Base-by-base conservation (phyloP, 1,284 basidiomycete genomes). In the Ganoderma leucocontextum region DNA sequence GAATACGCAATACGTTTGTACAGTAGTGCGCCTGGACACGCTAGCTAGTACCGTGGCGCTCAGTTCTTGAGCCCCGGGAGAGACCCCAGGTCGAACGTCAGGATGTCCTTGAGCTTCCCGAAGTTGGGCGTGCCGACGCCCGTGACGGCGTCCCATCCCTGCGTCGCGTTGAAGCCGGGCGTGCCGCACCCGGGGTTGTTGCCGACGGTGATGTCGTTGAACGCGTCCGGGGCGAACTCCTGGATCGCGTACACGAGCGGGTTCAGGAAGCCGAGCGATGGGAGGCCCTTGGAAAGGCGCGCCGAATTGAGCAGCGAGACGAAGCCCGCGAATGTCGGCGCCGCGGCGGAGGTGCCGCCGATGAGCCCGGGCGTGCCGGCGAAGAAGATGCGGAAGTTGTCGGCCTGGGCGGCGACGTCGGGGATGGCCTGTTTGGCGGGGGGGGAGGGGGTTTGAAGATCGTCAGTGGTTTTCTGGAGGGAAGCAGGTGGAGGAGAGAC, bases 271-370 rank as follows among this genome's bases (percentile, higher is more conserved):
- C 86, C 86, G 4, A 87, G 78, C 58, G 79, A 70, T 9, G 76
- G 72, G 70, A 84, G 83, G 19, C 85, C 84, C 17, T 75, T 65
- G 1, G 78, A 72, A 52, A 87, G 73, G n/a, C 84, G 83, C n/a
- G 82, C 81, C 70, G 88, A 87, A 75, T 90, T 90, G 38, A 90
- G 76, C 74, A 89, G 79, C 0, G 86, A 81, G 59, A 90, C 78
- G 65, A 89, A 81, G 12, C 82, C 78, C 12, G 83, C 83, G 68
- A 88, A 80, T 4, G 85, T 83, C 1, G 89, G 89, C 12, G 84
- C 74, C 4, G 87, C 83, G 1, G 86, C 86, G 33, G 85, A 87
- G 8, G 88, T 89, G 25, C 88, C 88, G 49, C 80, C 84, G 58
- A 85, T 80, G 76, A 57, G 75, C 15, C 72, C 70, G 22, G 72